Evolutionary conservation across 1,284 basidiomycete species (phyloP).

Genomic region (Ceratobasidium papillatum): DNA sequence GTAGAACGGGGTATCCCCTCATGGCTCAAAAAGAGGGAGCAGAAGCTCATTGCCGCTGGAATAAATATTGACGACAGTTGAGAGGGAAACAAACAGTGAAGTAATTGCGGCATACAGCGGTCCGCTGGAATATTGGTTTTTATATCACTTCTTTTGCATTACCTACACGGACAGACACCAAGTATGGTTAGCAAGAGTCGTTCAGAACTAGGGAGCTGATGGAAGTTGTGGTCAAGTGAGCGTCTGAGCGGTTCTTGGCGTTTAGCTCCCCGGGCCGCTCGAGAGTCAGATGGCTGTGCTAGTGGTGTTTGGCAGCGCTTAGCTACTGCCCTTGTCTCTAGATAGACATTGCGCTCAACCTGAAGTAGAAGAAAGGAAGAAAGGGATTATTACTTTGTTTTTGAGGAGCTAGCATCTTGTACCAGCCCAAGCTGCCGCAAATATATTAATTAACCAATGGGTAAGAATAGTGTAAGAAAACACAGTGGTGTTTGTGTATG

Average conservation of each 20-base stretch:
- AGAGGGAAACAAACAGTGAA: neutral
- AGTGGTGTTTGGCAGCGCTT: neutral
- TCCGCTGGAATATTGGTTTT: neutral
- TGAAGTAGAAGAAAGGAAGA: too few relatives aligned
- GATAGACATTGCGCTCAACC: too few relatives aligned
- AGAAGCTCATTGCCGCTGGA: neutral
- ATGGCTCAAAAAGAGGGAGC: neutral
- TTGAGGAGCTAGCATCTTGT: too few relatives aligned
- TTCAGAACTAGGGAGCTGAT: neutral
- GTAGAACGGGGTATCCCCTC: neutral
- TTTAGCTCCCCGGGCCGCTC: neutral
- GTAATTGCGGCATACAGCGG: neutral
- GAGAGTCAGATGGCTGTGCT: neutral
- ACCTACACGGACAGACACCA: neutral
- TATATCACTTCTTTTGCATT: neutral
- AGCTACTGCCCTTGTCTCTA: neutral
- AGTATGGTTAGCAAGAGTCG: neutral
- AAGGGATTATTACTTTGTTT: too few relatives aligned
- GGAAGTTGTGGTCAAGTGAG: neutral
- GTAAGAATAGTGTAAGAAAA: too few relatives aligned
- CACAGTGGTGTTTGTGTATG: too few relatives aligned
- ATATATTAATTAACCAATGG: too few relatives aligned
- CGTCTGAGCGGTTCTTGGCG: neutral
- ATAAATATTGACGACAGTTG: neutral
- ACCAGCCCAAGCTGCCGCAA: too few relatives aligned